Percentiles rank a stretch among this genome's conserved stretches.
Conservation (phyloP, 2,329 filamentous ascomycete species). For the Cladosporium phlei region DNA sequence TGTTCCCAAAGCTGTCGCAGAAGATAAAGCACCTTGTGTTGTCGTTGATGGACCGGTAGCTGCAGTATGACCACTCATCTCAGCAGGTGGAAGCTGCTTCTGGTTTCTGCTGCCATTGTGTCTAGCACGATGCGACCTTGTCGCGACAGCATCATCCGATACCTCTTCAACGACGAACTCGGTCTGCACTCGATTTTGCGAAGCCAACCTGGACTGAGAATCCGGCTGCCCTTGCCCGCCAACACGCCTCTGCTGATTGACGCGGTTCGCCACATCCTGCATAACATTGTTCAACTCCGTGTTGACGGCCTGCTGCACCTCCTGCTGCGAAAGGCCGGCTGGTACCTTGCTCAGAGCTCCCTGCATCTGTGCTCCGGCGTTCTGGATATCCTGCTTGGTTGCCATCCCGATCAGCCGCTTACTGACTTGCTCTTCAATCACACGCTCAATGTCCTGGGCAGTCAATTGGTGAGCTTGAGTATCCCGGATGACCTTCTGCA, state of each 20-base stretch:
- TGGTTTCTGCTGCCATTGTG: neutral
- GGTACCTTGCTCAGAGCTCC: slow-evolving; percentile 13
- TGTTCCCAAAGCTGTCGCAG: too few relatives aligned
- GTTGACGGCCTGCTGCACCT: slow-evolving; percentile 14
- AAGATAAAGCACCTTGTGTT: too few relatives aligned
- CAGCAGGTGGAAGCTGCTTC: neutral
- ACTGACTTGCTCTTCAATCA: slow-evolving; percentile 14
- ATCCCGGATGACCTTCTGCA: slow-evolving; percentile 15
- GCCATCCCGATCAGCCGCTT: slow-evolving; percentile 15
- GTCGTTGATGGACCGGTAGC: too few relatives aligned
- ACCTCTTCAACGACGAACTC: slow-evolving; percentile 11
- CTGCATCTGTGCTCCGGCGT: slow-evolving; percentile 12
- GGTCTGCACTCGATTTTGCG: neutral
- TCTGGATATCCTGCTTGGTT: slow-evolving; percentile 14
- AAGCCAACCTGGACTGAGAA: neutral
- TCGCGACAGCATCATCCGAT: neutral
- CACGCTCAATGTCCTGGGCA: slow-evolving; percentile 10
- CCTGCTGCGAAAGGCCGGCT: neutral
- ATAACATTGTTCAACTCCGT: slow-evolving; percentile 14
- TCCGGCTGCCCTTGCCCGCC: neutral
- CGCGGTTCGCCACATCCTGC: slow-evolving; percentile 2
- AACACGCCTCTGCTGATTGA: neutral
- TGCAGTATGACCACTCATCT: too few relatives aligned
- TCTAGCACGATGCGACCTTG: neutral
- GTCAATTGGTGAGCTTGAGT: slow-evolving; percentile 9